A percentile compares a stretch with the other conserved stretches of the same genome.
phyloP scores from a whole-genome alignment of 2,329 filamentous ascomycete genomes.

The Calonectria fujianensis region DNA sequence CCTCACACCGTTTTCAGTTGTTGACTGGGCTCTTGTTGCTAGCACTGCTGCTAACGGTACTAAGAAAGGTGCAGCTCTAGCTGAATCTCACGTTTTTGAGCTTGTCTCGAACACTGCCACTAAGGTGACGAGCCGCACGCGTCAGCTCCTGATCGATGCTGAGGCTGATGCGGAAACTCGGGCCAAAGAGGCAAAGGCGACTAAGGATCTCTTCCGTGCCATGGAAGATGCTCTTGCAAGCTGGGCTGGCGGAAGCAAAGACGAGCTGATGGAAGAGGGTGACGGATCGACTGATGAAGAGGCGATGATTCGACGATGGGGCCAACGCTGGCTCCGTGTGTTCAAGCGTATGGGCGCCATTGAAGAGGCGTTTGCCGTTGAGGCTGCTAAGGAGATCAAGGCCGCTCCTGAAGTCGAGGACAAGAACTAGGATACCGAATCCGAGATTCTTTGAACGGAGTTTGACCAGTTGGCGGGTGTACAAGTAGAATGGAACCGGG shows the following conservation, averaged over 20 bases:
- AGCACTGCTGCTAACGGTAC: conserved; percentile 68
- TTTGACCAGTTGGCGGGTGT: conserved; percentile 28
- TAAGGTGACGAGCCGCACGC: conserved; percentile 91
- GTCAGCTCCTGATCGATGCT: conserved; percentile 82
- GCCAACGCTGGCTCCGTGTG: conserved; percentile 88
- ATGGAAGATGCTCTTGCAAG: conserved; percentile 86
- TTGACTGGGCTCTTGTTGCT: conserved; percentile 90
- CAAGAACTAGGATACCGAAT: conserved; percentile 46
- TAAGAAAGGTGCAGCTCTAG: conserved; percentile 79
- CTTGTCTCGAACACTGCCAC: conserved; percentile 90
- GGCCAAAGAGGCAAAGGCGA: conserved; percentile 80
- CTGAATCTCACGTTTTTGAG: conserved; percentile 88
- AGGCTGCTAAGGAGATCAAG: conserved; percentile 57
- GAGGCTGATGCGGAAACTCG: conserved; percentile 80
- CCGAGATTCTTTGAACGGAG: conserved; percentile 39
- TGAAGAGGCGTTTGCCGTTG: conserved; percentile 81
- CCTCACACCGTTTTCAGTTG: conserved; percentile 87
- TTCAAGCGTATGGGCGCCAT: conserved; percentile 89
- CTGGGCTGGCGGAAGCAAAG: conserved; percentile 83
- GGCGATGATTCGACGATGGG: conserved; percentile 85
- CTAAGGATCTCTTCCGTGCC: conserved; percentile 86
- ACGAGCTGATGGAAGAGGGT: conserved; percentile 82
- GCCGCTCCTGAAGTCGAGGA: conserved; percentile 46
- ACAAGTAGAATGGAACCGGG: conserved; percentile 40
- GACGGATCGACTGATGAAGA: conserved; percentile 76